These are phyloP conservation scores for Phyllachora maydis DNA, from an alignment of 2,329 filamentous ascomycete genomes.

Conservation along the genomic window DNA sequence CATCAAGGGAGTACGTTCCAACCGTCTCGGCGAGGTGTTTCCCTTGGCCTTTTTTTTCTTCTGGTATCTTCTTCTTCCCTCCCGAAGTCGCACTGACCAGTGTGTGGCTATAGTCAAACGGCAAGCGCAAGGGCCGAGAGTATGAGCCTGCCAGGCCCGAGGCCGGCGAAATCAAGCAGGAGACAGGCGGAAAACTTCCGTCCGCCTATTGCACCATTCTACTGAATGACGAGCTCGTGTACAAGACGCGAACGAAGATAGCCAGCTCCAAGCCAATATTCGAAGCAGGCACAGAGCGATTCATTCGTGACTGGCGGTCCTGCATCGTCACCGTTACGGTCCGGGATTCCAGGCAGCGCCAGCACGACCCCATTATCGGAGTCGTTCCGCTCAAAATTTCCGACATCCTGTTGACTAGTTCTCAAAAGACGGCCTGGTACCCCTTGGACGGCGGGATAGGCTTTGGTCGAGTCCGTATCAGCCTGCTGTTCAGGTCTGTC, in stretches of 20 bases:
- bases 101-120: too few species aligned
- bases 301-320: constrained; percentile 84
- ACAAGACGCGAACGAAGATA: constrained; percentile 88
- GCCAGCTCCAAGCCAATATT: constrained; percentile 91
- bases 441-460: constrained; percentile 89
- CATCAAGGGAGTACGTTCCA: constrained; percentile 70
- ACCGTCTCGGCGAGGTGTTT: too few species aligned
- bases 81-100: too few species aligned
- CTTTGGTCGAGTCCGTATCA: constrained; percentile 77
- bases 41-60: too few species aligned
- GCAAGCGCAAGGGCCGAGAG: constrained; percentile 65
- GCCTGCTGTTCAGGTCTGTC: constrained; percentile 72
- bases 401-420: constrained; percentile 71
- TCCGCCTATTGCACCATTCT: constrained; percentile 89
- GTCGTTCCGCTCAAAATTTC: constrained; percentile 77
- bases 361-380: constrained; percentile 88
- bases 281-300: constrained; percentile 86
- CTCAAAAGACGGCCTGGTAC: constrained; percentile 80
- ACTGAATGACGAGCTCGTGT: constrained; percentile 70
- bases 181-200: constrained; percentile 59
- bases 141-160: constrained; percentile 70
- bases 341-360: constrained; percentile 68
- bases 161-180: constrained; percentile 71
- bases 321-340: constrained; percentile 73
- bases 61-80: too few species aligned